Percentiles rank a stretch among this genome's conserved stretches.
These are phyloP conservation scores for Yarrowia hollandica DNA, from an alignment of 805 yeast species.

Conservation along the genomic window DNA sequence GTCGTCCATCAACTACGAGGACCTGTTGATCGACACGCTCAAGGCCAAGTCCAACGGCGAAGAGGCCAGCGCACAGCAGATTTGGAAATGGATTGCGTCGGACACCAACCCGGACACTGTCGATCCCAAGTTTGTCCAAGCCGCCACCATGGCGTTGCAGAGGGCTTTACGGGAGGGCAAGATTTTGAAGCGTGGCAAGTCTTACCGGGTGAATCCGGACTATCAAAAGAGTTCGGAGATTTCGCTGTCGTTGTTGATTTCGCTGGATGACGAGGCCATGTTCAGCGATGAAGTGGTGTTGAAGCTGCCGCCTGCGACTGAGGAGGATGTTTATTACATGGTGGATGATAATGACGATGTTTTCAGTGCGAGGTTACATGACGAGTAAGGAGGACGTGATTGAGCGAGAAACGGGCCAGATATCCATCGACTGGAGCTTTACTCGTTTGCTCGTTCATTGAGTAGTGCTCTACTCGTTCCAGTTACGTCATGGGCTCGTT, in stretches of 20 bases:
- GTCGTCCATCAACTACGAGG: conserved; percentile 37
- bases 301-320: conserved; percentile 42
- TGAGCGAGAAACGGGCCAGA: too few species aligned
- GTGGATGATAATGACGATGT: conserved; percentile 43
- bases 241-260: conserved; percentile 40
- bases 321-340: conserved; percentile 38
- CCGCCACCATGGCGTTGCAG: conserved; percentile 44
- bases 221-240: conserved; percentile 42
- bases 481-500: too few species aligned
- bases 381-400: conserved; percentile 12
- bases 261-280: conserved; percentile 43
- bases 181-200: conserved; percentile 38
- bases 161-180: conserved; percentile 43
- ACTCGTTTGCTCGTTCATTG: too few species aligned
- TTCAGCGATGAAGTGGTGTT: conserved; percentile 39
- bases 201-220: conserved; percentile 39
- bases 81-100: conserved; percentile 38
- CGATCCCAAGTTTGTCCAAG: conserved; percentile 41
- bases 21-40: conserved; percentile 40
- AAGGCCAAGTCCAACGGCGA: conserved; percentile 39
- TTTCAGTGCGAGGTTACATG: conserved; percentile 42
- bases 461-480: too few species aligned
- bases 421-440: too few species aligned
- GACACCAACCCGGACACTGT: conserved; percentile 37
- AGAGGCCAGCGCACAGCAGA: conserved; percentile 36